Evolutionary conservation across 148 eudicot species (phyloP).

Genomic region (Cornus florida): DNA sequence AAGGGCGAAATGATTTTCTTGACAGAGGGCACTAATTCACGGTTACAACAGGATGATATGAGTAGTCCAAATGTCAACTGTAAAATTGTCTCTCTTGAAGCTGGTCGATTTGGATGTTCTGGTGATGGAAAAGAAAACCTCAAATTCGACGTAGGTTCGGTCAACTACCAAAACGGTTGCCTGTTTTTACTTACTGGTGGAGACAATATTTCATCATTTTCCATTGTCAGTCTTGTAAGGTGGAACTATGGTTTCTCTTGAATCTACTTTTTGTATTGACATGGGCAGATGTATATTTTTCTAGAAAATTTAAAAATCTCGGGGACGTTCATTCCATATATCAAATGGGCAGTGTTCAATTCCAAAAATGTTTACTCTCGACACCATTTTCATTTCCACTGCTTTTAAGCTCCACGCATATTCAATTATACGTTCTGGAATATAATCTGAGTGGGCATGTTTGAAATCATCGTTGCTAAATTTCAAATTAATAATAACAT

Average conservation of each 20-base stretch:
- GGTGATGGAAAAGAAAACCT: not conserved
- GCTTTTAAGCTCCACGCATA: too few species aligned
- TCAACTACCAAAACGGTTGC: not conserved
- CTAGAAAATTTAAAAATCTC: not conserved
- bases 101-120: not conserved
- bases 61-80: not conserved
- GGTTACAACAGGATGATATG: not conserved
- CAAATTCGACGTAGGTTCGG: not conserved
- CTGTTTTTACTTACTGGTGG: not conserved
- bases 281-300: not conserved
- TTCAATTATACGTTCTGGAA: too few species aligned
- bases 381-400: too few species aligned
- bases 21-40: not conserved
- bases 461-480: too few species aligned
- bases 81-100: not conserved
- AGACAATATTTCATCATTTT: not conserved
- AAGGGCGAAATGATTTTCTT: slow-evolving; percentile 38
- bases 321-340: not conserved
- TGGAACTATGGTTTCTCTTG: not conserved
- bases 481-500: too few species aligned
- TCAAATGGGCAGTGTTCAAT: not conserved
- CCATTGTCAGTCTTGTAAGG: not conserved
- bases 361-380: too few species aligned
- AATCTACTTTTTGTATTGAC: not conserved
- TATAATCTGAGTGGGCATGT: too few species aligned